Base-by-base conservation (phyloP, 768 basidiomycete species). In the Clitopilus hobsonii region DNA sequence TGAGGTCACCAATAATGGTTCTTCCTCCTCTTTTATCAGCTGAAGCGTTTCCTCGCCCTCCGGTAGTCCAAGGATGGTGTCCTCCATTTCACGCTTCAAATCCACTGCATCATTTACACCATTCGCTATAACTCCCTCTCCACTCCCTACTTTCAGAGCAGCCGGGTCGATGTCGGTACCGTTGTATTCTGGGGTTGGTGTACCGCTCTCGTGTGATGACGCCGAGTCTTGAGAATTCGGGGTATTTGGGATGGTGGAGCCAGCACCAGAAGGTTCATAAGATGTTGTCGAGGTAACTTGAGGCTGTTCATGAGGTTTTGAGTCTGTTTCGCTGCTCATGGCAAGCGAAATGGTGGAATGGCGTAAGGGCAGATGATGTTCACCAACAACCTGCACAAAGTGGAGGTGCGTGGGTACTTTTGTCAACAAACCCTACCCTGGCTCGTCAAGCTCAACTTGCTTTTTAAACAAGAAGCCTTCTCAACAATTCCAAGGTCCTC, bases 241-340 rank as follows among this genome's bases (percentile, higher is more conserved):
- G 52, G 59, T 58, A 63, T 53, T 51, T 27, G 53, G 47, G 59
- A 53, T 50, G 60, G 60, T 61, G 60, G 61, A 60, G 58, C 58
- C 62, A 55, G 71, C 65, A 70, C 69, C 69, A 57, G 69, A 50
- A 57, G 64, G 26, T 57, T 60, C 56, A 56, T 65, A 53, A 54
- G 65, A 58, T 57, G 67, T 65, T 22, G 65, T 50, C 16, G 67
- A 60, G 22, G 63, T 56, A 67, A 68, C 63, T 64, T 70, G 66
- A 56, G 72, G 65, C 60, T 62, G 66, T 16, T 63, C 32, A 60
- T 60, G 57, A 51, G 58, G 56, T 57, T 65, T 60, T 51, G 65
- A 58, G 67, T 65, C 71, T 65, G 65, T 71, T 65, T 69, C 65
- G 68, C 68, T 68, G 72, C 74, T 70, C 79, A 81, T 81, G 69